Evolutionary conservation across 768 basidiomycete species (phyloP).

Genomic region (Termitomyces sp.): DNA sequence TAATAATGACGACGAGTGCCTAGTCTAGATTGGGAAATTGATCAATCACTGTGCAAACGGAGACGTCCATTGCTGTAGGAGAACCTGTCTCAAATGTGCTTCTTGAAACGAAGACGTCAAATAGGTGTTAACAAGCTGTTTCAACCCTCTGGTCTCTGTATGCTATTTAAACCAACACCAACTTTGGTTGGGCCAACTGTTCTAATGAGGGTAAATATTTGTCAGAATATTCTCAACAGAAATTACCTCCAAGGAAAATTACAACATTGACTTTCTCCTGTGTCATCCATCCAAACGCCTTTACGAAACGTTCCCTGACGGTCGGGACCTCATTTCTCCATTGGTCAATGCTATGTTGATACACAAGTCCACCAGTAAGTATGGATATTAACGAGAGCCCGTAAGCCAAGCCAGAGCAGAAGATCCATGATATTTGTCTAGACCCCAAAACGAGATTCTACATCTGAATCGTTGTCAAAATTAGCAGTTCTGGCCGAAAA

Average conservation of each 20-base stretch:
- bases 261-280: background rate
- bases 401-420: no score
- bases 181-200: background rate
- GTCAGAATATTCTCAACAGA: no score
- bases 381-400: background rate
- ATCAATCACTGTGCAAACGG: background rate
- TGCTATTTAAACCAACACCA: background rate
- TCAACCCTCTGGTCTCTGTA: no score
- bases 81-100: background rate
- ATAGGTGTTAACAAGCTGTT: background rate
- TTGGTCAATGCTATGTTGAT: conserved; percentile 15
- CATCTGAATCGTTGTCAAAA: no score
- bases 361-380: background rate
- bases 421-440: no score
- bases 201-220: background rate
- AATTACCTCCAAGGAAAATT: no score
- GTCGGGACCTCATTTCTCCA: conserved; percentile 51
- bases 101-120: background rate
- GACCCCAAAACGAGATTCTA: no score
- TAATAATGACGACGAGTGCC: no score
- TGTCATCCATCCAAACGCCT: background rate
- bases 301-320: conserved; percentile 15
- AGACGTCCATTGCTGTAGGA: background rate
- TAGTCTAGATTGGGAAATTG: background rate
- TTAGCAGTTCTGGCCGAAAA: no score